Conservation (phyloP, 2,329 filamentous ascomycete genomes). For the Knoxdaviesia capensis region DNA sequence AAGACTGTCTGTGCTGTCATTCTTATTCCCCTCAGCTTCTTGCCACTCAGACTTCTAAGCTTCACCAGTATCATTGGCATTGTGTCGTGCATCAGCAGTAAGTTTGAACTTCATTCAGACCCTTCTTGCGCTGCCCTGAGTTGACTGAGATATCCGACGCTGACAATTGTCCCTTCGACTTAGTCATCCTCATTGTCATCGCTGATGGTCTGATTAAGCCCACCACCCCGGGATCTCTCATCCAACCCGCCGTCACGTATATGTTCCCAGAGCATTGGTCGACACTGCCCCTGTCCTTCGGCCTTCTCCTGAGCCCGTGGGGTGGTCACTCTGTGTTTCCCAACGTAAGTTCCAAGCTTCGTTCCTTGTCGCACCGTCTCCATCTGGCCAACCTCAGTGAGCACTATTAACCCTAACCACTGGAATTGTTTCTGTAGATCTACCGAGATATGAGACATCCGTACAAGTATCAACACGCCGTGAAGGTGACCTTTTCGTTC, state of each 20-base stretch:
- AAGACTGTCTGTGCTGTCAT: constrained; percentile 67
- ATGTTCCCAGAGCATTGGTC: constrained; percentile 74
- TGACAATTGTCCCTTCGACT: background rate
- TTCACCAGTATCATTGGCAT: constrained; percentile 91
- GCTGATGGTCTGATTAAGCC: constrained; percentile 75
- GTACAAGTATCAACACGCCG: constrained; percentile 54
- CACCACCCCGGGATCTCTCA: constrained; percentile 59
- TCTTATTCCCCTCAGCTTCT: constrained; percentile 63
- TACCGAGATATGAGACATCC: constrained; percentile 52
- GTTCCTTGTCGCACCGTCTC: background rate
- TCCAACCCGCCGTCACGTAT: constrained; percentile 60
- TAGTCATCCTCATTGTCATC: constrained; percentile 69
- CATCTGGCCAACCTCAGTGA: background rate
- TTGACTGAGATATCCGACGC: too few relatives aligned
- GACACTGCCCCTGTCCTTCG: constrained; percentile 72
- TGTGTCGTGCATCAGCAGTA: constrained; percentile 69
- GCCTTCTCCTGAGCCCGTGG: constrained; percentile 65
- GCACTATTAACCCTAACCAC: background rate
- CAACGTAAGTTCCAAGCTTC: constrained; percentile 28
- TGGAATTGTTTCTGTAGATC: constrained; percentile 17
- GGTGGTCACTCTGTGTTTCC: constrained; percentile 55
- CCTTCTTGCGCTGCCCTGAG: background rate
- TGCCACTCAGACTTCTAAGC: constrained; percentile 66
- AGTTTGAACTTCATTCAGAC: constrained; percentile 16
- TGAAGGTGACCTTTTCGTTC: constrained; percentile 68